Base-by-base conservation (phyloP, 2,329 filamentous ascomycete species). In the Davidsoniella neocaledoniae region DNA sequence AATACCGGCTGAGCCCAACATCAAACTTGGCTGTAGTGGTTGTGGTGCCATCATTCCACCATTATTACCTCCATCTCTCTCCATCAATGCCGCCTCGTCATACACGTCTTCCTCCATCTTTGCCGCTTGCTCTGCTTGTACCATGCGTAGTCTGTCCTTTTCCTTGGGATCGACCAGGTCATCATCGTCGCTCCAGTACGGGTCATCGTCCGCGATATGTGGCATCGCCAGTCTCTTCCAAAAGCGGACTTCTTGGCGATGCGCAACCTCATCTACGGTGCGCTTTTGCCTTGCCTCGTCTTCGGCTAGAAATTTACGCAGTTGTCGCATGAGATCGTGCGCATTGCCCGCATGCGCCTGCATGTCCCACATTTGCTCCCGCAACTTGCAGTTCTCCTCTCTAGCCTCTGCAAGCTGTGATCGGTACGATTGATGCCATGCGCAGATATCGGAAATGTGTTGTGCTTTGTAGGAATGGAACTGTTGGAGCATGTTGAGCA, bases 141-240 rank as follows among this genome's bases (percentile, higher is more conserved):
- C 62, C 12, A 63, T 65, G 2, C 62, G 64, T 47, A 75, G 58
- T 37, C 77, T 65, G 56, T 69, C 65, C 66, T 80, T 80, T 63
- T 80, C 76, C 12, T 71, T 68, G 0, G 68, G 64, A 53, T 81
- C 77, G 23, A 81, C 68, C 19, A 81, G 61, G 56, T 81, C 77
- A 56, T 81, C 77, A 55, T 81, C 77, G 51, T 76, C 76, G 58
- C 76, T 80, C 69, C 75, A 79, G 58, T 69, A 77, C 2, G 71
- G 66, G 46, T 79, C 76, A 40, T 78, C 72, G 21, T 79, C 76
- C 7, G 70, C 63, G 37, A 80, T 61, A 51, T 76, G 69, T 8
- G 75, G 76, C 70, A 81, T 72, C 12, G 77, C 77, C 67, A 80
- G 70, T 40, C 77, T 67, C 63, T 81, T 81, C 77, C 77, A 82